These are phyloP conservation scores for Fremontodendron californicum DNA, from an alignment of 345 rosid genomes.

Conservation along the genomic window DNA sequence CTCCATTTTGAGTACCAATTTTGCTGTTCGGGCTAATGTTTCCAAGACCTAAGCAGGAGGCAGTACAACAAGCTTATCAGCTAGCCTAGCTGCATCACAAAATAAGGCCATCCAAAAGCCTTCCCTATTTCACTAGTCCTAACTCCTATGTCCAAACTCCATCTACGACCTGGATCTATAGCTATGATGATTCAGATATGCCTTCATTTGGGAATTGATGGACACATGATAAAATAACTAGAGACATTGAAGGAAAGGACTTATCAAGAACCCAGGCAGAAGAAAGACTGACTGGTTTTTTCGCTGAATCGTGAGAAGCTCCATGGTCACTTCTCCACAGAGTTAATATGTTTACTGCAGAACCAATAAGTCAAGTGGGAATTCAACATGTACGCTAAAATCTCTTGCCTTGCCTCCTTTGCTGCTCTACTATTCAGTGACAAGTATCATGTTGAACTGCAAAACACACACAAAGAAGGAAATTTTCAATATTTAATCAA, in stretches of 20 bases:
- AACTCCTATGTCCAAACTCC: background rate
- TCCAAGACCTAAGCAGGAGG: background rate
- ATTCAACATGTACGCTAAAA: background rate
- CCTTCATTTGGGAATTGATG: background rate
- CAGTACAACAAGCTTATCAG: background rate
- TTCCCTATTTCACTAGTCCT: background rate
- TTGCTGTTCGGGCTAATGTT: background rate
- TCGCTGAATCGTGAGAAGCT: background rate
- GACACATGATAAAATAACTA: background rate
- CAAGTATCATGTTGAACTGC: slow-evolving; percentile 8
- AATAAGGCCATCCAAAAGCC: background rate
- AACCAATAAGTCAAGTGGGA: background rate
- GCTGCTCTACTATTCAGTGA: background rate
- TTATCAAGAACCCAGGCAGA: background rate
- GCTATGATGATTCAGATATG: background rate
- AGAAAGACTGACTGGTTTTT: background rate
- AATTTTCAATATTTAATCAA: background rate
- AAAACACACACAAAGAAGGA: background rate
- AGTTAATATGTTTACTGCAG: background rate
- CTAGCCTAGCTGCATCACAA: background rate
- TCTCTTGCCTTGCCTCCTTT: background rate
- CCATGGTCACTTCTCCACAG: background rate
- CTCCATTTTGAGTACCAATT: background rate
- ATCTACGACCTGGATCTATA: background rate
- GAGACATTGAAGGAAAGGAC: background rate